phyloP scores from a whole-genome alignment of 306 rosid species.

The Castanea mollissima region DNA sequence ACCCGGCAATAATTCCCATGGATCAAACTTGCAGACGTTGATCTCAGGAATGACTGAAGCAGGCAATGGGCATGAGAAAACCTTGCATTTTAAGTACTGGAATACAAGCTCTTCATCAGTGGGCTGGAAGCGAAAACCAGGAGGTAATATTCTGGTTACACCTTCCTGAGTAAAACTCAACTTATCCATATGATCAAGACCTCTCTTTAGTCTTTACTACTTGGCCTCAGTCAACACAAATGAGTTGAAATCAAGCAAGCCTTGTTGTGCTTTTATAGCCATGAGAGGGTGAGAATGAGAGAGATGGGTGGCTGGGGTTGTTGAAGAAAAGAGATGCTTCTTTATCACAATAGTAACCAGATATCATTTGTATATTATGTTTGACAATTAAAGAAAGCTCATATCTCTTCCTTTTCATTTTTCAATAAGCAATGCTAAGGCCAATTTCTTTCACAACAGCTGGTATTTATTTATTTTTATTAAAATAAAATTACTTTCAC shows the following conservation, averaged over 20 bases:
- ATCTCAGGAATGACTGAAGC: conserved; percentile 79
- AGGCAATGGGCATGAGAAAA: conserved; percentile 70
- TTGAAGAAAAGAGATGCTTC: conserved; percentile 1
- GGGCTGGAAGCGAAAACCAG: conserved; percentile 95
- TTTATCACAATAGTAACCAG: conserved; percentile 27
- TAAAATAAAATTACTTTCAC: too few species aligned
- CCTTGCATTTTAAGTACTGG: conserved; percentile 71
- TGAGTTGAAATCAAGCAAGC: conserved; percentile 2
- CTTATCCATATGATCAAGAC: conserved; percentile 42
- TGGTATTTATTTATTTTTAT: too few species aligned
- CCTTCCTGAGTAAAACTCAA: conserved; percentile 53
- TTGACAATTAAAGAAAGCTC: conserved; percentile 22
- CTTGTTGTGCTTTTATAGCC: conserved; percentile 24
- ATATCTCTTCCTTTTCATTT: conserved; percentile 22
- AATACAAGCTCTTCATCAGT: conserved; percentile 92
- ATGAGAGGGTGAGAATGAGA: background rate
- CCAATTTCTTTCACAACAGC: too few species aligned
- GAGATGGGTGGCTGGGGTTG: background rate
- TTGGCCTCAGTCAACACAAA: background rate
- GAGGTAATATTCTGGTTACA: conserved; percentile 62
- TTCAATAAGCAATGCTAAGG: background rate
- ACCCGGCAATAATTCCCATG: conserved; percentile 89
- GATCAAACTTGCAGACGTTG: conserved; percentile 68
- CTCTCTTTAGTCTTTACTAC: background rate
- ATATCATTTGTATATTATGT: conserved; percentile 25